Base-by-base conservation (phyloP, 441 rosid species). In the Pelargonium citronellum region DNA sequence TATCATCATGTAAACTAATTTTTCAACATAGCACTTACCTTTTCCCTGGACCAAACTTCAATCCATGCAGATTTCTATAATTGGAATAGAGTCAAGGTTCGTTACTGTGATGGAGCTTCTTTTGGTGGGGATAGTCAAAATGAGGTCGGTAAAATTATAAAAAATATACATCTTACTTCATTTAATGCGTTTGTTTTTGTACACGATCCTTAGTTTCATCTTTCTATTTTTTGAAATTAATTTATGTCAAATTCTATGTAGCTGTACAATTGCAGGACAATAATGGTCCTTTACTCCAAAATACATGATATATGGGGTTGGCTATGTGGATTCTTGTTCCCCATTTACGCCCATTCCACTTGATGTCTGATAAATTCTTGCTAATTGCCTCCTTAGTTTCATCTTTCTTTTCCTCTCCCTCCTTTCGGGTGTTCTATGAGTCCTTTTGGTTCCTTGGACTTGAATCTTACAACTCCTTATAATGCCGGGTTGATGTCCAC, bases 71-170 rank as follows among this genome's bases (percentile, higher is more conserved):
- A 85, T 79, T 85, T 87, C 73, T 87, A 74, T 75, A 87, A 82
- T 46, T 87, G 91, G 91, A 87, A 87, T 44, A 80, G 87, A 71
- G 82, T 87, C 64, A 87, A 81, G 81, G n/a, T 87, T 41, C 85
- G 89, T 0, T 87, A 87, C 73, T 87, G 91, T 0, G 87, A 87
- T 74, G 91, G 87, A 66, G 89, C 91, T 1, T 87, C 91, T 49
- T 85, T 85, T 64, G 73, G 63, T 55, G 89, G 91, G 34, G 85
- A 84, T 16, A 84, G 87, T 67, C 84, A 79, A 49, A 79, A 85
- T 75, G 83, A 85, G 88, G 94, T 84, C 72, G 5, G 80, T 60
- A 24, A 22, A 3, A 22, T 60, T 10, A 60, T 60, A 22, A 60
- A 51, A 53, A 51, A 53, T 34, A 9, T 2, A 34, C n/a, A 64